Evolutionary conservation across 1,284 basidiomycete genomes (phyloP), one percentile per base, ranked within the genome.

Genomic region (Cutaneotrichosporon cutaneum): DNA sequence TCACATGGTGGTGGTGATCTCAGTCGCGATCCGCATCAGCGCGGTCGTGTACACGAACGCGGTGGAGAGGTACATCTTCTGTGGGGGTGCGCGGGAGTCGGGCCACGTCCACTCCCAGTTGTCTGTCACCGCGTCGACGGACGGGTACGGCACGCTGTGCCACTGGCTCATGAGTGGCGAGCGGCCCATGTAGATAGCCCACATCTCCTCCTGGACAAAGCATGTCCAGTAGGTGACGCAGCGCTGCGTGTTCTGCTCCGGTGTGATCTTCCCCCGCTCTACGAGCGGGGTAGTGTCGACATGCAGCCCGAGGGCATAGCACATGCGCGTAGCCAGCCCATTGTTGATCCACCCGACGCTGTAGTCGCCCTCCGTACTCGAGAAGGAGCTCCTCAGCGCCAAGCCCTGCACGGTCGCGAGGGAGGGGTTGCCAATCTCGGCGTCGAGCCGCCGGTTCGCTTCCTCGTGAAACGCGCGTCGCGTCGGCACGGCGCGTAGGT

Each of bases 321-420:
- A 66, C 18, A 64, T 59, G 18, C 71, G 45, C 16, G 58, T 57
- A 0, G 68, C 70, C 44, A 69, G 56, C 10, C 70, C 71, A 26
- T 65, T 65, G 32, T 66, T 66, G 21, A 69, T 42, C 68, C 71
- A 76, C 0, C 70, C 71, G 10, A 68, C 36, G 7, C 65, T 65
- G 51, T 73, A 68, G 22, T 73, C 68, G n/a, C 69, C 71, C 11
- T 62, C 50, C 0, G 83, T 81, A 5, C 83, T 85, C 68, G 87
- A 83, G 71, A 83, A 87, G 61, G 83, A 85, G 4, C 83, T 83
- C 13, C 87, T 66, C n/a, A 85, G 76, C 1, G 83, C 82, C 16
- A 88, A 72, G 1, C 83, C 86, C 48, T 85, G 83, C 2, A 88
- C 83, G 6, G 85, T 82, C 58, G 85, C 83, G 24, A 88, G 77